A percentile compares a stretch with the other conserved stretches of the same genome.
Evolutionary conservation across 2,329 filamentous ascomycete species (phyloP).

Genomic region (Fusarium xylarioides): DNA sequence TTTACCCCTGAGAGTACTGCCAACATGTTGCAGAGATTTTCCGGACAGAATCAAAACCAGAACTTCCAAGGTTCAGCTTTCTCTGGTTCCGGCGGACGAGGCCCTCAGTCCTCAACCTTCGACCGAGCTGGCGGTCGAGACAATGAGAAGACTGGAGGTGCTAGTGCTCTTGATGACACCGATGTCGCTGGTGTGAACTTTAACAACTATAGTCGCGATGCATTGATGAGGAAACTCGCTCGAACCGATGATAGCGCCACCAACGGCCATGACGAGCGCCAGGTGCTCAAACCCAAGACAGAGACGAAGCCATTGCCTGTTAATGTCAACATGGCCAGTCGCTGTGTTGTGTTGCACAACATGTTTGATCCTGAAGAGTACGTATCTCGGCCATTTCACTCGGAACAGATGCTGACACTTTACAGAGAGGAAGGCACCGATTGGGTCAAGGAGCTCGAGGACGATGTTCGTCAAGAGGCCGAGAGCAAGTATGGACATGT

Average conservation of each 20-base stretch:
- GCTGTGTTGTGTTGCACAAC: conserved; percentile 93
- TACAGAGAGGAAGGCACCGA: conserved; percentile 81
- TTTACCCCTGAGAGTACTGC: conserved; percentile 97
- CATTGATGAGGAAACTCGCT: conserved; percentile 98
- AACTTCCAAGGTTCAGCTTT: conserved; percentile 90
- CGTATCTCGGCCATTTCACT: conserved; percentile 51
- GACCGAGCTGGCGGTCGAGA: conserved; percentile 90
- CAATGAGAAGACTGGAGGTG: conserved; percentile 88
- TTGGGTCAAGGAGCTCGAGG: conserved; percentile 94
- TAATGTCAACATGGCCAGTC: conserved; percentile 90
- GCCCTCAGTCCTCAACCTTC: conserved; percentile 85
- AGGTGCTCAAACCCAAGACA: conserved; percentile 79
- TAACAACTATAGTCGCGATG: conserved; percentile 98
- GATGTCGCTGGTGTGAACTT: conserved; percentile 99
- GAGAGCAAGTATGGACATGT: conserved; percentile 96
- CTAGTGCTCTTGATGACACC: conserved; percentile 95
- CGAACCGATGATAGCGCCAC: conserved; percentile 84
- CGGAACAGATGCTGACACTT: conserved; percentile 45
- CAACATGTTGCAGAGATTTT: conserved; percentile 90
- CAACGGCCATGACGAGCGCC: conserved; percentile 73
- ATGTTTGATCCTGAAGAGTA: conserved; percentile 95
- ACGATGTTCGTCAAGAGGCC: conserved; percentile 92
- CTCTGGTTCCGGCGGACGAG: conserved; percentile 88
- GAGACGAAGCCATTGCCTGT: conserved; percentile 82
- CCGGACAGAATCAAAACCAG: conserved; percentile 71